Conservation (phyloP, 805 yeast genomes). For the Ogataea dorogensis region DNA sequence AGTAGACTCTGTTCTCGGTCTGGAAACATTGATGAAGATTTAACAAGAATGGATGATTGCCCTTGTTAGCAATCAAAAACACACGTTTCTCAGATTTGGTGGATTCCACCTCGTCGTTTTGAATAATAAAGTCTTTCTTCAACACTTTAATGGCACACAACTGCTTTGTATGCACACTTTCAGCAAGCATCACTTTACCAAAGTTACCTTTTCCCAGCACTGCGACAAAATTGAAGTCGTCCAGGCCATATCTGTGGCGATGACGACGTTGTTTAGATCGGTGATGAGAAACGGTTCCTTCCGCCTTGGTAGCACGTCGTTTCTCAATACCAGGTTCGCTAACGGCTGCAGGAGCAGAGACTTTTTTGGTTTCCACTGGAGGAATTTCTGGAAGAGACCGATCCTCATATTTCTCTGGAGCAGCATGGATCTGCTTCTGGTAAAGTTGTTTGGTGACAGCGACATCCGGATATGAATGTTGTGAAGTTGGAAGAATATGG, state of each 20-base stretch:
- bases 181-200: slow-evolving; percentile 97
- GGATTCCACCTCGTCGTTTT: slow-evolving; percentile 94
- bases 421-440: slow-evolving; percentile 10
- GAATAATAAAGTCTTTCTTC: slow-evolving; percentile 93
- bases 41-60: slow-evolving; percentile 88
- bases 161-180: slow-evolving; percentile 75
- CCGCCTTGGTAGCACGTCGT: neutral
- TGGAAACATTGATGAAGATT: slow-evolving; percentile 94
- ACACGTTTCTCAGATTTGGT: slow-evolving; percentile 94
- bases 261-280: slow-evolving; percentile 37
- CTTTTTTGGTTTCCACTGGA: slow-evolving; percentile 5
- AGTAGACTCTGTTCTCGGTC: slow-evolving; percentile 94
- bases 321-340: slow-evolving; percentile 2
- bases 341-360: slow-evolving; percentile 4
- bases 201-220: slow-evolving; percentile 98
- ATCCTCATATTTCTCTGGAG: slow-evolving; percentile 14
- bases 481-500: slow-evolving; percentile 7
- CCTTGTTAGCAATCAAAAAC: slow-evolving; percentile 68
- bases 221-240: slow-evolving; percentile 90
- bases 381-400: slow-evolving; percentile 19
- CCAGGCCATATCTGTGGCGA: slow-evolving; percentile 82
- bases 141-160: slow-evolving; percentile 95
- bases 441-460: slow-evolving; percentile 25
- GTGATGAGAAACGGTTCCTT: slow-evolving; percentile 15
- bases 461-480: slow-evolving; percentile 23